phyloP scores from a whole-genome alignment of 1,284 basidiomycete genomes.

The Trametes pubescens region DNA sequence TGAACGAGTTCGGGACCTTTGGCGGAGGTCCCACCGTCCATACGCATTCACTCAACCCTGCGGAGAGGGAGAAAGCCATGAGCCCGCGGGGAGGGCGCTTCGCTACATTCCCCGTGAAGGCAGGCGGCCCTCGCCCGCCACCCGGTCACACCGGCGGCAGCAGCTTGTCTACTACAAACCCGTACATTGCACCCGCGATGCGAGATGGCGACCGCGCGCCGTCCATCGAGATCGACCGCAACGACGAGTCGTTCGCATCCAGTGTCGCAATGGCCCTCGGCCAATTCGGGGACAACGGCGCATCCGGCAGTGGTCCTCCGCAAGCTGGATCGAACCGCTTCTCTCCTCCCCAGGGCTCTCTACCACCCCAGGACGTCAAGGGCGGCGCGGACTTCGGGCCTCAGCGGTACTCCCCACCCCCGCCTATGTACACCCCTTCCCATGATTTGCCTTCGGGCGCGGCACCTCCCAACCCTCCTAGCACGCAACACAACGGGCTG shows the following conservation, averaged over 20 bases:
- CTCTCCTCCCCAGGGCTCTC: conserved; percentile 27
- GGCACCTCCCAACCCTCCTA: conserved; percentile 41
- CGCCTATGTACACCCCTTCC: conserved; percentile 35
- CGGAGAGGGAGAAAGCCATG: conserved; percentile 23
- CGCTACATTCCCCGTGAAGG: conserved; percentile 63
- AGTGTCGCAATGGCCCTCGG: conserved; percentile 59
- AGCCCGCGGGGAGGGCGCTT: conserved; percentile 51
- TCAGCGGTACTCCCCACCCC: conserved; percentile 36
- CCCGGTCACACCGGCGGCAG: conserved; percentile 21
- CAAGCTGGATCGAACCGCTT: conserved; percentile 17
- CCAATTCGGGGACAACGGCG: conserved; percentile 24
- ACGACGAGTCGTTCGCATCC: conserved; percentile 55
- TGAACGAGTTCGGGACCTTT: conserved; percentile 40
- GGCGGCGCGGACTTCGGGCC: conserved; percentile 22
- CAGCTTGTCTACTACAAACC: conserved; percentile 25
- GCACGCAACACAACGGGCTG: conserved; percentile 3
- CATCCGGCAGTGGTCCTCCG: conserved; percentile 10
- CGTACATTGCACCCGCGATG: conserved; percentile 30
- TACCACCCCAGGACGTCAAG: conserved; percentile 28
- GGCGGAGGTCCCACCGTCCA: conserved; percentile 27
- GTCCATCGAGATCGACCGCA: conserved; percentile 39
- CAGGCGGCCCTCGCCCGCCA: conserved; percentile 34
- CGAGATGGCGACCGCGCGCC: conserved; percentile 44
- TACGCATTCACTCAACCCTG: conserved; percentile 34
- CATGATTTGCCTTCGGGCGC: conserved; percentile 43